Evolutionary conservation across 1,284 basidiomycete species (phyloP).

Genomic region (Mycosarcoma mackinlayi): DNA sequence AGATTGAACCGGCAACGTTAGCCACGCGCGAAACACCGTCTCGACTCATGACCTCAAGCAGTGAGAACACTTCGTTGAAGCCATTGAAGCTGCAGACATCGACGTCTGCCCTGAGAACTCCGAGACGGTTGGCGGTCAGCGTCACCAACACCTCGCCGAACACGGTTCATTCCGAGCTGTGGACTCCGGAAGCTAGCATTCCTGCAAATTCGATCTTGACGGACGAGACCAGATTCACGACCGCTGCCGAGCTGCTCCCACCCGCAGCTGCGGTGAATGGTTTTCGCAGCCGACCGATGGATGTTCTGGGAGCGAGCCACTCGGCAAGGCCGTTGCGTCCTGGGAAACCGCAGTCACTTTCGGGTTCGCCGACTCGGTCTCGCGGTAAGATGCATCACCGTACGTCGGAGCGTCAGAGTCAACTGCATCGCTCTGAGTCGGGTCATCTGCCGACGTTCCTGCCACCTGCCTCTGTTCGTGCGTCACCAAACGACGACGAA

Average conservation of each 20-base stretch:
- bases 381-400: too few relatives aligned
- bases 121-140: conserved; percentile 12
- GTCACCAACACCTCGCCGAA: conserved; percentile 12
- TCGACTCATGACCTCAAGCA: background rate
- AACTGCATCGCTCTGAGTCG: too few relatives aligned
- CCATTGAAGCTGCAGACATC: conserved; percentile 12
- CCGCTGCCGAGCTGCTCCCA: background rate
- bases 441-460: too few relatives aligned
- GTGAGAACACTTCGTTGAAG: background rate
- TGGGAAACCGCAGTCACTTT: background rate
- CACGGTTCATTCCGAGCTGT: conserved; percentile 13
- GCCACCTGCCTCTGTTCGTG: too few relatives aligned
- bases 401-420: too few relatives aligned
- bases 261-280: background rate
- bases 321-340: background rate
- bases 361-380: background rate
- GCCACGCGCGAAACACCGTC: background rate
- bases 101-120: background rate
- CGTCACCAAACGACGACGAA: too few relatives aligned
- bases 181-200: conserved; percentile 21
- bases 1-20: too few relatives aligned
- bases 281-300: background rate
- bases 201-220: conserved; percentile 18
- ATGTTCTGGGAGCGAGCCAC: too few relatives aligned
- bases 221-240: conserved; percentile 14